Base-by-base conservation (phyloP, 2,329 filamentous ascomycete genomes). In the Exophiala spinifera region DNA sequence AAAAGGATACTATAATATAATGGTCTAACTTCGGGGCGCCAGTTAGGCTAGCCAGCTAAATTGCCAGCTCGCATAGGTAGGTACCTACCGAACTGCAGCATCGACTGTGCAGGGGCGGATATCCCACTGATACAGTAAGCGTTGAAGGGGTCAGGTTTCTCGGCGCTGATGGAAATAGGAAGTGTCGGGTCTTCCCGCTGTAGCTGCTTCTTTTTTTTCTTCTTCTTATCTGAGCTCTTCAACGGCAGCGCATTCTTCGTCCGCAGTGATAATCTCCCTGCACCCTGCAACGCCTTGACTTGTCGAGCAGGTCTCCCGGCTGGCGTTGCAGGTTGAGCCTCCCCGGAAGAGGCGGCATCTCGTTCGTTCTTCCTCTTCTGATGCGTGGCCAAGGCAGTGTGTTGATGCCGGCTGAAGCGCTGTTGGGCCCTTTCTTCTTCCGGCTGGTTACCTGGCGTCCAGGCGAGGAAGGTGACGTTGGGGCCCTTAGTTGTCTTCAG, bases 21-120 rank as follows among this genome's bases (percentile, higher is more conserved):
- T n/a, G n/a, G n/a, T n/a, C n/a, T n/a, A n/a, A n/a, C n/a, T n/a
- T n/a, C n/a, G n/a, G n/a, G n/a, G n/a, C n/a, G n/a, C n/a, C n/a
- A n/a, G n/a, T n/a, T n/a, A n/a, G n/a, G n/a, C n/a, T n/a, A n/a
- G n/a, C n/a, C n/a, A n/a, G n/a, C n/a, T n/a, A n/a, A n/a, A n/a
- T n/a, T n/a, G n/a, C n/a, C n/a, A n/a, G n/a, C n/a, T n/a, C n/a
- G n/a, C n/a, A n/a, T n/a, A 11, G 10, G 23, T 44, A 11, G 8
- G 15, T 6, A 23, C 33, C 7, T 39, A 49, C 46, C 46, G 20
- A 49, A 49, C 11, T 49, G 46, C 17, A 49, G 33, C 28, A 49
- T 39, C 15, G 15, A 21, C 19, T 49, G 46, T 4, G 33, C 36
- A 37, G 14, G 25, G 20, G 46, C 17, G 17, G 46, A 25, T 14